Evolutionary conservation across 2,329 filamentous ascomycete genomes (phyloP), one percentile per base, ranked within the genome.

Genomic region (Ascochyta rabiei): DNA sequence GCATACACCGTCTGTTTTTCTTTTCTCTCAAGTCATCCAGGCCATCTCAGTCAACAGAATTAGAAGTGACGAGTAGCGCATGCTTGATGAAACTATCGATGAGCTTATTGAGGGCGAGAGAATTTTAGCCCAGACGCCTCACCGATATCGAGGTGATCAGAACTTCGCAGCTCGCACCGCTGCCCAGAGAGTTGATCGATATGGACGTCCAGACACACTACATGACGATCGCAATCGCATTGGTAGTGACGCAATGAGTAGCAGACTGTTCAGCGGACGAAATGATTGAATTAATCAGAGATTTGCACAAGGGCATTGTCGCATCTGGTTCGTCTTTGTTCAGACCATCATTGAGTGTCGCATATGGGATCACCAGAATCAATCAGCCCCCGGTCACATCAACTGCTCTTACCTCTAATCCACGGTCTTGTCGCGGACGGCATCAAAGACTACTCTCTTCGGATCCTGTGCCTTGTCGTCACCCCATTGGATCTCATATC

Each of bases 401-500:
- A 8, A 2, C 6, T 33, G 15, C 16, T 16, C n/a, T n/a, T 13
- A 13, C 5, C 35, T 38, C 12, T 38, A 21, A 16, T 49, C 52
- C 4, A 54, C 46, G 5, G 45, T 41, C 45, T 54, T 54, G 8
- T 46, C 52, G 15, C 52, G 28, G 21, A 54, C 47, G 16, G 41
- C 31, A 37, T 50, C 52, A 13, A 55, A 55, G 5, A 55, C 37
- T 1, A 50, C 52, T 19, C n/a, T 24, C 48, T 56, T 56, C 3
- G 64, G 66, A 49, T 69, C 63, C 38, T 54, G 37, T 0, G 66
- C 59, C 48, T 61, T 44, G 10, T 40, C 40, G 31, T 69, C 66
- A 23, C 66, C 66, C 64, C 66, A 69, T 9, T 60, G 53, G 16
- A 62, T 62, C 33, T 64, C 57, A 26, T 62, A 69, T 6, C 66